Base-by-base conservation (phyloP, 805 yeast genomes). In the Yarrowia sp. region DNA sequence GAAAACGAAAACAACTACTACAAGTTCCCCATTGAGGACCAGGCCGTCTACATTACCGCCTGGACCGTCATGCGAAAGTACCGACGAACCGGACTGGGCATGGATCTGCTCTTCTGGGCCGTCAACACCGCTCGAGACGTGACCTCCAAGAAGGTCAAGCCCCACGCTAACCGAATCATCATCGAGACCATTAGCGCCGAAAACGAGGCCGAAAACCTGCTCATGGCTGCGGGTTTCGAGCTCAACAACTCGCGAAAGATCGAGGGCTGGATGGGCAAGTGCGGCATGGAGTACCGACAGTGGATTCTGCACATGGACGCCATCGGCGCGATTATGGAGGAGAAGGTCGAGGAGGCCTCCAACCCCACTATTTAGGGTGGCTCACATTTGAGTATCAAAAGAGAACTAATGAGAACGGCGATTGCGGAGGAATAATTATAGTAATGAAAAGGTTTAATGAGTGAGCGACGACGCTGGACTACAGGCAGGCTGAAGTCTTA, bases 51-150 rank as follows among this genome's bases (percentile, higher is more conserved):
- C 36, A 67, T 68, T 6, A 43, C 69, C 2, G 61, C 58, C 9
- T 67, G 67, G 69, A 40, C 70, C 3, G 58, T 58, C 20, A 33
- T 67, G 69, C 50, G 63, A 52, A 58, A 65, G 61, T 69, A 67
- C 42, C 69, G 70, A 36, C 65, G 52, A 24, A 39, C 49, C 9
- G 70, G 70, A 2, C 53, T 69, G 12, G 68, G 68, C 13, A 46
- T 24, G 43, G 68, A 69, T 24, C 56, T 68, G 40, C 42, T 68
- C 12, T 53, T 50, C 36, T 69, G 69, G 70, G 55, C 68, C 44
- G 30, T 68, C 36, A 50, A 46, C 36, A 58, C 66, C 4, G 67
- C 69, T 6, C 33, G 44, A 24, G 64, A 50, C 34, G 58, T 46
- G 13, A 61, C 66, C 12, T 36, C 55, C 55, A 61, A 61, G 38